Base-by-base conservation (phyloP, 176 grass and related monocot species). In the Tillandsia leiboldiana region DNA sequence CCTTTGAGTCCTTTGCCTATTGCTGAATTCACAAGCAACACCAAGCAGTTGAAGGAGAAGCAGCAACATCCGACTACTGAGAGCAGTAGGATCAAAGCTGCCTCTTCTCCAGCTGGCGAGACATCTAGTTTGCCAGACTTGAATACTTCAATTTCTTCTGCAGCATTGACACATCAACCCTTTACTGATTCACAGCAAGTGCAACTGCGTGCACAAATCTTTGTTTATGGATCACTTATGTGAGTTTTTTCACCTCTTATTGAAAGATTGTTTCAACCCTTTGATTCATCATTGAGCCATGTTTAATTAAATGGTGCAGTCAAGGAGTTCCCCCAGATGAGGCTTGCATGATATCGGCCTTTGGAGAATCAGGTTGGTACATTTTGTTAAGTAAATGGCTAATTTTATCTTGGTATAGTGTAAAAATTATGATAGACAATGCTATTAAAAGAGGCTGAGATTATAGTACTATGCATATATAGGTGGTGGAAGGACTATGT, bases 321-420 rank as follows among this genome's bases (percentile, higher is more conserved):
- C 95, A 99, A 88, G 87, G 87, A 59, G 84, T 90, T 49, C 84
- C 85, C 57, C 95, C 95, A 49, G 84, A 77, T 72, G 95, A 99
- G 81, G 69, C 90, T 84, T 99, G 86, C 72, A 99, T 99, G 90
- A 11, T 80, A 29, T 87, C 95, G 65, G 95, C 95, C 78, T 99
- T 99, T 71, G 95, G 90, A 84, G 95, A 90, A 78, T 71, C 78
- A 72, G 95, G 95, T 99, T 65, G 57, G 84, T 93, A 68, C 72
- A 7, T 51, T n/a, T 68, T 56, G 18, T 67, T 73, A 11, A 70
- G 29, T 62, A 48, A 15, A 49, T 57, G 14, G 22, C 67, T 57
- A 49, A 56, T 59, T 68, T 5, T 11, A 23, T 68, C 13, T 53
- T 59, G 18, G 63, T 80, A 53, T 72, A 50, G 53, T 70, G 73